These are phyloP conservation scores for Saksenaea oblongispora DNA, from an alignment of 371 early-diverging fungal genomes.

Conservation along the genomic window DNA sequence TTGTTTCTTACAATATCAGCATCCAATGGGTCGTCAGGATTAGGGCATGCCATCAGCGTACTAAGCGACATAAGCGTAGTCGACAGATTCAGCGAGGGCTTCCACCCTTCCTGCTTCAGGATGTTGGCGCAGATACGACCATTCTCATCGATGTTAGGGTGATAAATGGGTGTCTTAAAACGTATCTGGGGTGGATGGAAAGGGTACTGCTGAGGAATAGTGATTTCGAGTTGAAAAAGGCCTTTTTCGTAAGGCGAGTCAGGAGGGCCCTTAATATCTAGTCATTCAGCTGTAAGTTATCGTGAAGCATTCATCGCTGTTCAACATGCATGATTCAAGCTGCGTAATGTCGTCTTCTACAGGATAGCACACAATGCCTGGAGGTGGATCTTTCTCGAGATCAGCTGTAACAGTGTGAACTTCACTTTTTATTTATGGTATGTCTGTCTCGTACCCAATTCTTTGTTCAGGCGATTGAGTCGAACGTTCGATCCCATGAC, in stretches of 20 bases:
- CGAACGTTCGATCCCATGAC: constrained; percentile 13
- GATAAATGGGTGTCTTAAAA: constrained; percentile 54
- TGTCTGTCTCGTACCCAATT: constrained; percentile 15
- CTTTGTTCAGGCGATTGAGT: constrained; percentile 20
- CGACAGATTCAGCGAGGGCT: constrained; percentile 47
- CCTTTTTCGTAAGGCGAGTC: constrained; percentile 59
- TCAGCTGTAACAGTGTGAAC: constrained; percentile 16
- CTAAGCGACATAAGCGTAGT: constrained; percentile 43
- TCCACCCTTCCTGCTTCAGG: constrained; percentile 55
- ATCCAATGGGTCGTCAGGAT: constrained; percentile 61
- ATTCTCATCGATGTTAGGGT: constrained; percentile 55
- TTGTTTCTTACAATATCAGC: constrained; percentile 45
- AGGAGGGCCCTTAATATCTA: constrained; percentile 53
- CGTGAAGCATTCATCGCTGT: neutral
- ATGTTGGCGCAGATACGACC: constrained; percentile 61
- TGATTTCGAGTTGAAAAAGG: constrained; percentile 44
- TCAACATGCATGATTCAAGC: constrained; percentile 44
- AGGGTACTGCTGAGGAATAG: constrained; percentile 47
- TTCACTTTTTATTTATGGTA: neutral
- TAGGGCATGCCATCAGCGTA: constrained; percentile 49
- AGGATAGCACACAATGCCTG: constrained; percentile 52
- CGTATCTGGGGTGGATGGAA: constrained; percentile 55
- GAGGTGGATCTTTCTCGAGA: constrained; percentile 50
- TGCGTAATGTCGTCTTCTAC: constrained; percentile 42
- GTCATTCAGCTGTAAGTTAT: neutral